A percentile compares a stretch with the other conserved stretches of the same genome.
phyloP scores from a whole-genome alignment of 345 rosid genomes.

The Gossypium herbaceum region DNA sequence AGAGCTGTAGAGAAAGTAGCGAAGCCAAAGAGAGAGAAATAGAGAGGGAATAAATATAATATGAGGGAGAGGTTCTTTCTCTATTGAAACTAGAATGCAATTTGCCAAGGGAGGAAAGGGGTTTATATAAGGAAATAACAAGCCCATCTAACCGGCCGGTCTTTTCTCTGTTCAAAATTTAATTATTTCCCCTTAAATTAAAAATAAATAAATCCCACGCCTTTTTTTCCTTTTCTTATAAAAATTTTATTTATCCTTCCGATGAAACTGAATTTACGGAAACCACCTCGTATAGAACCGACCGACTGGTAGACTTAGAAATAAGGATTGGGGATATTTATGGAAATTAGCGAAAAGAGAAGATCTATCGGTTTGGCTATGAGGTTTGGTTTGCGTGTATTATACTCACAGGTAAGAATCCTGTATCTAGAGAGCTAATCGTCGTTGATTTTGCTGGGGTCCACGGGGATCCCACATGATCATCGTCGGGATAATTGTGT shows the following conservation, averaged over 20 bases:
- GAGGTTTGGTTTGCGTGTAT: constrained; percentile 11
- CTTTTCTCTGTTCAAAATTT: constrained; percentile 30
- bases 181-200: constrained; percentile 6
- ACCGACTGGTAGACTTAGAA: neutral
- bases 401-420: constrained; percentile 19
- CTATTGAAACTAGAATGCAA: constrained; percentile 17
- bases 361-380: neutral
- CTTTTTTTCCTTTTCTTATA: neutral
- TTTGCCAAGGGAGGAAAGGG: constrained; percentile 18
- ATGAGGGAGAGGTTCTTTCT: constrained; percentile 11
- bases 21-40: neutral
- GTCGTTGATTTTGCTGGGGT: neutral
- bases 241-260: neutral
- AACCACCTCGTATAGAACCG: neutral
- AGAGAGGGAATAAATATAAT: constrained; percentile 6
- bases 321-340: neutral
- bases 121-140: constrained; percentile 54
- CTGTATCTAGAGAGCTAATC: neutral
- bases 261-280: neutral
- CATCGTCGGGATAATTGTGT: neutral
- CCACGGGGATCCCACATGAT: constrained; percentile 7
- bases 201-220: constrained; percentile 6
- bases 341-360: neutral
- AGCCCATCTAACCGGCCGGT: constrained; percentile 34
- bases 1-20: constrained; percentile 22